Conservation (phyloP, 495 filamentous ascomycete species). For the Xylaria flabelliformis region DNA sequence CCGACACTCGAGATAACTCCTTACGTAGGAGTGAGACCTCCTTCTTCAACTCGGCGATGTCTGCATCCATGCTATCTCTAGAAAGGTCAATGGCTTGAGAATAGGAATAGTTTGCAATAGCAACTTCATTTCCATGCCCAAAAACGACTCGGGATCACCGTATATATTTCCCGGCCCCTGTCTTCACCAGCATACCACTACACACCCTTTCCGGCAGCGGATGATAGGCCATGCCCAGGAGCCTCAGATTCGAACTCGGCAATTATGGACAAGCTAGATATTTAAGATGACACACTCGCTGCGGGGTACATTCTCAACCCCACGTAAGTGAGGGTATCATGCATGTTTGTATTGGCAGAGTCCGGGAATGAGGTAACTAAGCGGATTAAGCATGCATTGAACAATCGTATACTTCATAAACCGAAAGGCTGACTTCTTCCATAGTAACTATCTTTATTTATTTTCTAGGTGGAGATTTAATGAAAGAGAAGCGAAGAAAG, state of each 20-base stretch:
- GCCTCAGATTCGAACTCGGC: slow-evolving; percentile 5
- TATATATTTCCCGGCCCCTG: slow-evolving; percentile 15
- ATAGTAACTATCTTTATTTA: background rate
- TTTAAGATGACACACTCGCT: background rate
- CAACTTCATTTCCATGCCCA: background rate
- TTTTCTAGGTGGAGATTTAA: background rate
- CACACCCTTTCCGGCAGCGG: background rate
- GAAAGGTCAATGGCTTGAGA: background rate
- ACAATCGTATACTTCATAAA: background rate
- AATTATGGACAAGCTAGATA: background rate
- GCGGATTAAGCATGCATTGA: background rate
- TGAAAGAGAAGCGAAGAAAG: background rate
- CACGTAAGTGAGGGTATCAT: background rate
- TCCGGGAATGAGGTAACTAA: background rate
- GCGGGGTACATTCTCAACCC: slow-evolving; percentile 15
- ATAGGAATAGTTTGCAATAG: background rate
- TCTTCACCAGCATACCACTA: background rate
- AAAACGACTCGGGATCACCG: slow-evolving; percentile 4
- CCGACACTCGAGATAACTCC: slow-evolving; percentile 39
- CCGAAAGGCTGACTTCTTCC: background rate
- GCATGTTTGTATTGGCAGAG: background rate
- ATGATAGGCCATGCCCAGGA: slow-evolving; percentile 13
- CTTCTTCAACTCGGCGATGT: slow-evolving; percentile 37
- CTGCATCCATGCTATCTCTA: slow-evolving; percentile 29
- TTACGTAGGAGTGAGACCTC: slow-evolving; percentile 38